phyloP scores from a whole-genome alignment of 169 alveolate species.

The Plasmodium knowlesi region DNA sequence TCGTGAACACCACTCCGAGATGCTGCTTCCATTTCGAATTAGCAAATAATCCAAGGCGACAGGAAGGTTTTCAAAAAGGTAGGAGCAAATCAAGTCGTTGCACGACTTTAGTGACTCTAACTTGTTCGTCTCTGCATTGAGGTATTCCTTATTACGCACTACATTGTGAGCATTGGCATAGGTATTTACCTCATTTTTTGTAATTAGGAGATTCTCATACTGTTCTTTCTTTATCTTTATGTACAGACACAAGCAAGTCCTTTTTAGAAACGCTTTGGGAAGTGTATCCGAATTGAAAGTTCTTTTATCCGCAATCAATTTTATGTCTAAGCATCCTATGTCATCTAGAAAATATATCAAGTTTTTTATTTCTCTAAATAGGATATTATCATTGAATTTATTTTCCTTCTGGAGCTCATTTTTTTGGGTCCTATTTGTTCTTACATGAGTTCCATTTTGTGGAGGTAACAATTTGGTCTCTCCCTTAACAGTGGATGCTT shows the following conservation, averaged over 20 bases:
- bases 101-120: slow-evolving; percentile 10
- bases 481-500: not conserved
- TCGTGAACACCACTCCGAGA: slow-evolving; percentile 25
- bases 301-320: slow-evolving; percentile 53
- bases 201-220: slow-evolving; percentile 7
- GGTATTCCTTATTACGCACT: not conserved
- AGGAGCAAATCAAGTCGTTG: slow-evolving; percentile 44
- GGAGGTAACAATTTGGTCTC: not conserved
- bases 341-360: slow-evolving; percentile 52
- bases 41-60: slow-evolving; percentile 12
- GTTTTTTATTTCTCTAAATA: slow-evolving; percentile 55
- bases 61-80: slow-evolving; percentile 31
- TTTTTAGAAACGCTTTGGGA: slow-evolving; percentile 40
- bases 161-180: slow-evolving; percentile 24
- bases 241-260: slow-evolving; percentile 40
- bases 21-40: slow-evolving; percentile 14
- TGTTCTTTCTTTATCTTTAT: slow-evolving; percentile 25
- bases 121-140: slow-evolving; percentile 14
- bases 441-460: not conserved
- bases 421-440: not conserved
- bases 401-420: slow-evolving; percentile 1
- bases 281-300: slow-evolving; percentile 11
- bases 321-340: slow-evolving; percentile 67
- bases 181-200: not conserved
- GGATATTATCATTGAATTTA: slow-evolving; percentile 8